These are phyloP conservation scores for Panicum virgatum DNA, from an alignment of 202 grass and related monocot genomes.

Conservation along the genomic window DNA sequence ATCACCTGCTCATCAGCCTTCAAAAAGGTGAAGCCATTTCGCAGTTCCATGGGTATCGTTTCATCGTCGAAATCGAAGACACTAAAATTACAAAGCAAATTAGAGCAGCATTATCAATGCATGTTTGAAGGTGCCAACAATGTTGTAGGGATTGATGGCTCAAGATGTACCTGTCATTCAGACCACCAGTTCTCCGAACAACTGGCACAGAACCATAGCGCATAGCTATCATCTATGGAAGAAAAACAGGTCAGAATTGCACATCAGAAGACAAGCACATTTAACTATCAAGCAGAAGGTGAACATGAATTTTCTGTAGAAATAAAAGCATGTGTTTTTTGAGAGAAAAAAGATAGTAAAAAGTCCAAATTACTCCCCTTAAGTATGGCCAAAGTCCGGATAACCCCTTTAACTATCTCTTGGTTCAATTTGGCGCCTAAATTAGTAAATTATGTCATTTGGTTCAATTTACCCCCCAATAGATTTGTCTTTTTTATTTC, in stretches of 20 bases:
- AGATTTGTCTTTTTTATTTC: no score
- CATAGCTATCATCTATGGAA: constrained; percentile 93
- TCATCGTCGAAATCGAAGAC: constrained; percentile 84
- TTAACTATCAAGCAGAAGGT: constrained; percentile 3
- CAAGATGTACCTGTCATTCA: constrained; percentile 80
- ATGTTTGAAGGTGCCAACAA: not conserved
- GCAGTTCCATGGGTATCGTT: constrained; percentile 56
- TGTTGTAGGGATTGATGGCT: constrained; percentile 12
- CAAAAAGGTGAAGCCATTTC: constrained; percentile 89
- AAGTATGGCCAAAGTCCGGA: no score
- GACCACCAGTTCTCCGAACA: constrained; percentile 86
- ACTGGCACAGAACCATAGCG: constrained; percentile 91
- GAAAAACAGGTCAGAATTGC: constrained; percentile 6
- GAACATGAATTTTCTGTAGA: not conserved
- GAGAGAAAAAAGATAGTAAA: not conserved
- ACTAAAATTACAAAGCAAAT: constrained; percentile 47
- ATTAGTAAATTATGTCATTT: no score
- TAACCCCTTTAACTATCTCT: no score
- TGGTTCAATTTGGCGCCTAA: no score
- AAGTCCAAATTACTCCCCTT: no score
- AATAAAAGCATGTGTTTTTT: not conserved
- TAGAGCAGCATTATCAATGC: not conserved
- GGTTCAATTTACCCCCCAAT: no score
- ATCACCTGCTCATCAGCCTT: constrained; percentile 80
- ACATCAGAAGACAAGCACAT: not conserved